Base-by-base conservation (phyloP, 2,329 filamentous ascomycete genomes). In the Anisogramma anomala region DNA sequence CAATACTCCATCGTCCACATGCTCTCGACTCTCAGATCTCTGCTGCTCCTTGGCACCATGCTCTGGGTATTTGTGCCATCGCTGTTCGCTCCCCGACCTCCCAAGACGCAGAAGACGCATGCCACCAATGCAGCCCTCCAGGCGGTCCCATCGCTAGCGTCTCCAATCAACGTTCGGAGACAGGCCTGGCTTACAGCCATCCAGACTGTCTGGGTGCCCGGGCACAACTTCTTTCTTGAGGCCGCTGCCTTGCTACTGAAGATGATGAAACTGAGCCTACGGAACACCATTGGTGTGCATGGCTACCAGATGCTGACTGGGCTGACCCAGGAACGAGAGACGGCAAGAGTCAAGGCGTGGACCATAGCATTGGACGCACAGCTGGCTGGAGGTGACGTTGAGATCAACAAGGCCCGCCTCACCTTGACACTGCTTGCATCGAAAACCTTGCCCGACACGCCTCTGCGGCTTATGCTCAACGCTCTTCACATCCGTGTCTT, bases 131-230 rank as follows among this genome's bases (percentile, higher is more conserved):
- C 56, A 6, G 58, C 63, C 1, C 58, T 71, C 5, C 58, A 65
- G 49, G 66, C 71, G 14, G 79, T 77, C 5, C 82, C 83, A 2
- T 86, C 84, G 2, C 67, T 86, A 43, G 78, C 84, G 3, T 88
- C 86, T 0, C 82, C 88, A 0, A 86, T 93, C 42, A 77, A 91
- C 51, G 82, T 94, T 33, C 81, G 87, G 37, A 79, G 82, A 46
- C 84, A 87, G 58, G 88, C 88, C 23, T 95, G 89, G 88, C 77
- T 93, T 43, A 95, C 88, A 3, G 84, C 88, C 6, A 81, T 94
- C 45, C 88, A 94, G 61, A 89, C 83, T 3, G 84, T 94, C 18
- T 93, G 87, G 75, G 84, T 95, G 11, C 89, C 89, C 9, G 77
- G 81, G 15, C 85, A 94, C 58, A 84, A 82, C 50, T 88, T 94